Percentiles rank a stretch among this genome's conserved stretches.
phyloP scores from a whole-genome alignment of 495 filamentous ascomycete genomes.

The Penicillium maclennaniae region DNA sequence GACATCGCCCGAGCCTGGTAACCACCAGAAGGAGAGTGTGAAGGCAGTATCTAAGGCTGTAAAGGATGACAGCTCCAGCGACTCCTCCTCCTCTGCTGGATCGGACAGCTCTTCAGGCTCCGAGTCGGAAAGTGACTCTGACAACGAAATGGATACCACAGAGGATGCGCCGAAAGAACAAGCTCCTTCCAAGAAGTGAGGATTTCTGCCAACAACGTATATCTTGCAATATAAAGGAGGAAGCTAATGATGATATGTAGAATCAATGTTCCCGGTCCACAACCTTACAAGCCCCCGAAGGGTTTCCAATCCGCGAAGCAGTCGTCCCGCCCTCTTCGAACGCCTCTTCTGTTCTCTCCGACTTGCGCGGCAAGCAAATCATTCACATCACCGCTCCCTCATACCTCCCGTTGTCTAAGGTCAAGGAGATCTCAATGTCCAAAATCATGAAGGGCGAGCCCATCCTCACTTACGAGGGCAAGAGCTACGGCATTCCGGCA shows the following conservation, averaged over 20 bases:
- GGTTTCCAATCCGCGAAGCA: slow-evolving; percentile 42
- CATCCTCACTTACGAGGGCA: slow-evolving; percentile 36
- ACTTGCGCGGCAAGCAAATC: slow-evolving; percentile 43
- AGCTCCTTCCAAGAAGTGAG: slow-evolving; percentile 25
- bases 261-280: slow-evolving; percentile 20
- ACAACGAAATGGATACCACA: slow-evolving; percentile 31
- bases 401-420: slow-evolving; percentile 40
- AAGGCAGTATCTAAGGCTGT: slow-evolving; percentile 30
- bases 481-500: slow-evolving; percentile 43
- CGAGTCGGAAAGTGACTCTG: slow-evolving; percentile 26
- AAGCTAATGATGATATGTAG: slow-evolving; percentile 6
- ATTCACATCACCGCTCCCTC: slow-evolving; percentile 44
- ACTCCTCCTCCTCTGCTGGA: slow-evolving; percentile 20
- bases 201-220: neutral
- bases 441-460: slow-evolving; percentile 42
- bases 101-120: slow-evolving; percentile 24
- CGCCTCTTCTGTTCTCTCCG: slow-evolving; percentile 35
- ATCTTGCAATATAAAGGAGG: neutral
- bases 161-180: slow-evolving; percentile 17
- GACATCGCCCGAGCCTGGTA: slow-evolving; percentile 27
- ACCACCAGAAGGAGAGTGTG: slow-evolving; percentile 23
- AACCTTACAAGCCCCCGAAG: slow-evolving; percentile 38
- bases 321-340: slow-evolving; percentile 32
- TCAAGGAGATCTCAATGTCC: slow-evolving; percentile 41
- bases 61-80: slow-evolving; percentile 21